Evolutionary conservation across 2,329 filamentous ascomycete species (phyloP).

Genomic region (Hypoxylon sp.): DNA sequence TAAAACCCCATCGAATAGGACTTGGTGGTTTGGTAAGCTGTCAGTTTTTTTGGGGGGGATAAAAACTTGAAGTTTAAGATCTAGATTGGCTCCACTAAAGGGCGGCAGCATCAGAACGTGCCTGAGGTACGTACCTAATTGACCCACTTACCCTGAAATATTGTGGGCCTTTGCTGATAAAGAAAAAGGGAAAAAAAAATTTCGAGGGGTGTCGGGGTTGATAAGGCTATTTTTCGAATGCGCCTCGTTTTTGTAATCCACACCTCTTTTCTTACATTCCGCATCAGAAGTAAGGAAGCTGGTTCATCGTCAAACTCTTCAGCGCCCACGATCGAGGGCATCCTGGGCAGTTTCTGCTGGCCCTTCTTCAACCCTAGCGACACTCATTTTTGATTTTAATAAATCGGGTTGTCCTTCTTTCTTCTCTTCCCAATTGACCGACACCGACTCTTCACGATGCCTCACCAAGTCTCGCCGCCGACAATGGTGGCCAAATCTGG

Average conservation of each 20-base stretch:
- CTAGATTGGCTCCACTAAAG: constrained; percentile 37
- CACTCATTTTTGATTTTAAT: constrained; percentile 18
- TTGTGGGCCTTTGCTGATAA: constrained; percentile 36
- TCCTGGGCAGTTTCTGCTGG: constrained; percentile 39
- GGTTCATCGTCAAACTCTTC: constrained; percentile 37
- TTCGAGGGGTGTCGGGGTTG: constrained; percentile 35
- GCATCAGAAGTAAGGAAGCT: constrained; percentile 33
- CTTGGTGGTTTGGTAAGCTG: constrained; percentile 7
- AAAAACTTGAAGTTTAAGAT: constrained; percentile 23
- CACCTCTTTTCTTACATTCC: constrained; percentile 36
- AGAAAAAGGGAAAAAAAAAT: constrained; percentile 33
- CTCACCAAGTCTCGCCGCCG: constrained; percentile 66
- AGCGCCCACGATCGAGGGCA: constrained; percentile 40
- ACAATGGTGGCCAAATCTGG: constrained; percentile 62
- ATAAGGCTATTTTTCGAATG: constrained; percentile 43
- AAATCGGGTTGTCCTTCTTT: constrained; percentile 23
- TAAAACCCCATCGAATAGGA: not conserved
- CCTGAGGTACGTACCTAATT: constrained; percentile 31
- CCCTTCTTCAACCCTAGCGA: constrained; percentile 23
- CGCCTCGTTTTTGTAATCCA: constrained; percentile 29
- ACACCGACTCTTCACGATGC: constrained; percentile 56
- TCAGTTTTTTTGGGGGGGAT: constrained; percentile 10
- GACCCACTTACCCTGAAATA: constrained; percentile 4
- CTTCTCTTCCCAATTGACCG: constrained; percentile 20
- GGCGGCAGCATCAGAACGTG: constrained; percentile 29